Percentiles rank a stretch among this genome's conserved stretches.
Evolutionary conservation across 2,329 filamentous ascomycete species (phyloP).

Genomic region (Alternaria gansuensis): DNA sequence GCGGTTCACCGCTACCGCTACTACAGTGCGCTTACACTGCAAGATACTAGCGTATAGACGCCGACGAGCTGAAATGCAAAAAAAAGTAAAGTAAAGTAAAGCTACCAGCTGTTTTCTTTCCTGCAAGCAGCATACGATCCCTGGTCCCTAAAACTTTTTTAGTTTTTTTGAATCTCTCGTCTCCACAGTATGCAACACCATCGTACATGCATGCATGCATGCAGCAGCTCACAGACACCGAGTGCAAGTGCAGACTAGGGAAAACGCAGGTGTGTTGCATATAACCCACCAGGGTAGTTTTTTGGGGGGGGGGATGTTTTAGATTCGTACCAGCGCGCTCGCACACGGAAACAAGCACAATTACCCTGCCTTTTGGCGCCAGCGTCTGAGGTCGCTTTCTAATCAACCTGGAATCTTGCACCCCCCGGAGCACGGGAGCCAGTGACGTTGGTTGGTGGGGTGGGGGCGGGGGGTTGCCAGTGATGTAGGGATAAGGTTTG

Average conservation of each 20-base stretch:
- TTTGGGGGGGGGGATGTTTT: neutral
- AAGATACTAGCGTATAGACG: neutral
- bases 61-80: neutral
- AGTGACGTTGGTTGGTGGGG: neutral
- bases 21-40: neutral
- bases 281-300: neutral
- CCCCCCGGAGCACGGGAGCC: neutral
- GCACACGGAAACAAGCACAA: slow-evolving; percentile 1
- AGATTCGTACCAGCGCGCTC: neutral
- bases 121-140: neutral
- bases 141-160: neutral
- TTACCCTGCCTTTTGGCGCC: slow-evolving; percentile 8
- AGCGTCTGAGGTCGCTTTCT: neutral
- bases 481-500: slow-evolving; percentile 8
- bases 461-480: neutral
- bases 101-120: neutral
- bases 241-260: neutral
- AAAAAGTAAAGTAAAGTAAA: neutral
- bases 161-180: neutral
- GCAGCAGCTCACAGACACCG: slow-evolving; percentile 7
- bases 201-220: neutral
- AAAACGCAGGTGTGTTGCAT: slow-evolving; percentile 6
- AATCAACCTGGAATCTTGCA: neutral
- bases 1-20: slow-evolving; percentile 6
- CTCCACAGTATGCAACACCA: slow-evolving; percentile 6